Percentiles rank a stretch among this genome's conserved stretches.
These are phyloP conservation scores for Camellia japonica DNA, from an alignment of 148 eudicot genomes.

Conservation along the genomic window DNA sequence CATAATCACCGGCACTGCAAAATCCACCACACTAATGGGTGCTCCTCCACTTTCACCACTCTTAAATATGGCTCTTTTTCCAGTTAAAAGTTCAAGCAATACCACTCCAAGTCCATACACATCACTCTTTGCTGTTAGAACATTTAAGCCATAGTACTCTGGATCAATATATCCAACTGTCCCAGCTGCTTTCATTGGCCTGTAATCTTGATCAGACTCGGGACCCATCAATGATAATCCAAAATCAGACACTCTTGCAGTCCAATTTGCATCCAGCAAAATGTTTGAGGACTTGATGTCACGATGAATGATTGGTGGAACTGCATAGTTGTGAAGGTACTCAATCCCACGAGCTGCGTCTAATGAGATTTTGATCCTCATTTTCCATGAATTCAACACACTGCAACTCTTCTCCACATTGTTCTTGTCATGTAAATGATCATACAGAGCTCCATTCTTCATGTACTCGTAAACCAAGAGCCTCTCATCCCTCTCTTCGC, in stretches of 20 bases:
- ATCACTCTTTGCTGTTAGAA: constrained; percentile 92
- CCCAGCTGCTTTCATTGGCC: constrained; percentile 77
- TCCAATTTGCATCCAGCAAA: constrained; percentile 76
- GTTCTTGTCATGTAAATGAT: constrained; percentile 76
- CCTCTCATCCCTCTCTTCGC: constrained; percentile 88
- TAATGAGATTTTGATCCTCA: constrained; percentile 73
- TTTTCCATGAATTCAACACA: constrained; percentile 74
- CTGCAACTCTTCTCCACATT: constrained; percentile 57
- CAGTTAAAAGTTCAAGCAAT: constrained; percentile 78
- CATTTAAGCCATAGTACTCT: constrained; percentile 83
- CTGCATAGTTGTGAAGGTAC: constrained; percentile 92
- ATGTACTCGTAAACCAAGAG: constrained; percentile 86
- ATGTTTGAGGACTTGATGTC: constrained; percentile 95
- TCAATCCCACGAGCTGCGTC: constrained; percentile 93
- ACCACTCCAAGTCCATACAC: constrained; percentile 96
- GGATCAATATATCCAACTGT: constrained; percentile 97
- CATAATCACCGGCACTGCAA: constrained; percentile 60
- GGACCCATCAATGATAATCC: constrained; percentile 81
- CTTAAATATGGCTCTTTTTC: constrained; percentile 84
- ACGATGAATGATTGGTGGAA: constrained; percentile 87
- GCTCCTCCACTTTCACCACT: constrained; percentile 30
- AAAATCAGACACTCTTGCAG: constrained; percentile 93
- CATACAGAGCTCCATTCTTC: constrained; percentile 86
- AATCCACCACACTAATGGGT: constrained; percentile 75
- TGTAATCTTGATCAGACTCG: constrained; percentile 46